Evolutionary conservation across 106 monocot species (phyloP).

Genomic region (Dactylorhiza incarnata): DNA sequence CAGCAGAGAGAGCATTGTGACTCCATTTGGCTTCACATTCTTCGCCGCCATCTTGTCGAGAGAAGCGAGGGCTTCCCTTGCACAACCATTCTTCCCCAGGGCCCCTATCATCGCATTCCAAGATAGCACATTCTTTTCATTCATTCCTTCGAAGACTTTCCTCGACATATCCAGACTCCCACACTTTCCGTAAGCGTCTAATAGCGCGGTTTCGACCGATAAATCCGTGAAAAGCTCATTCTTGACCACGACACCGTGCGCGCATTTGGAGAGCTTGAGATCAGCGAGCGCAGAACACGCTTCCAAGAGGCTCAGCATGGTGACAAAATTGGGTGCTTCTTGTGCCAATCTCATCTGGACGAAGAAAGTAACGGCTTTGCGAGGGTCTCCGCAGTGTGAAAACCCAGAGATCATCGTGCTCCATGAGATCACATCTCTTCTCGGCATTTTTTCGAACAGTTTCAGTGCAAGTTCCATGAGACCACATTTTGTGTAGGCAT

Average conservation of each 20-base stretch:
- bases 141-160: slow-evolving; percentile 47
- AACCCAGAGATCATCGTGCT: slow-evolving; percentile 62
- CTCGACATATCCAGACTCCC: slow-evolving; percentile 38
- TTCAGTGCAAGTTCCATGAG: slow-evolving; percentile 26
- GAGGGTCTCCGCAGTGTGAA: slow-evolving; percentile 28
- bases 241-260: slow-evolving; percentile 41
- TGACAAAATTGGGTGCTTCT: slow-evolving; percentile 40
- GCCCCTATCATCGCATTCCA: slow-evolving; percentile 83
- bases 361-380: slow-evolving; percentile 47
- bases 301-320: slow-evolving; percentile 57
- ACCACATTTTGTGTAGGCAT: slow-evolving; percentile 68
- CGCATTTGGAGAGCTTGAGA: slow-evolving; percentile 31
- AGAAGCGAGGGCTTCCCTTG: slow-evolving; percentile 44
- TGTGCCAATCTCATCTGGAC: slow-evolving; percentile 26
- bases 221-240: slow-evolving; percentile 24
- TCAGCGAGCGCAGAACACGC: slow-evolving; percentile 47
- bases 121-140: slow-evolving; percentile 41
- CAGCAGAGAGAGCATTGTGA: slow-evolving; percentile 55
- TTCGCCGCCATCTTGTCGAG: slow-evolving; percentile 38
- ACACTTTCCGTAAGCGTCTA: slow-evolving; percentile 75
- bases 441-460: slow-evolving; percentile 36
- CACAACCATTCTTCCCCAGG: slow-evolving; percentile 65
- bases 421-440: slow-evolving; percentile 59
- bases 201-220: slow-evolving; percentile 39
- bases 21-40: slow-evolving; percentile 48